Evolutionary conservation across 108 stramenopile genomes (phyloP).

Genomic region (Cyclostephanos invisitatus): DNA sequence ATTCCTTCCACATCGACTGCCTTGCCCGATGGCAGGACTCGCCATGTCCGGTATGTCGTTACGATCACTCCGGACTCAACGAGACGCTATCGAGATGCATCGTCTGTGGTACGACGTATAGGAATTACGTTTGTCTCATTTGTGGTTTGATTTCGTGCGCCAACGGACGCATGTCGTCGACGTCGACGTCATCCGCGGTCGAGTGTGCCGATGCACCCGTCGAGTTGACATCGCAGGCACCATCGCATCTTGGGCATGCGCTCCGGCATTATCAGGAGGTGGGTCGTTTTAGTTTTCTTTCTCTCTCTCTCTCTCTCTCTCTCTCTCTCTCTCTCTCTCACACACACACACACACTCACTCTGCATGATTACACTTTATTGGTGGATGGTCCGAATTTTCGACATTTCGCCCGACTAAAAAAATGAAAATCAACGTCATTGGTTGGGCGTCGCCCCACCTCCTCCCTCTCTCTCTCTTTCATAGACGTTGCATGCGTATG

Average conservation of each 20-base stretch:
- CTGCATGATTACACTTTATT: too few relatives aligned
- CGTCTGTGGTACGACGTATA: conserved; percentile 71
- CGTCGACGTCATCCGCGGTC: too few relatives aligned
- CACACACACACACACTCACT: too few relatives aligned
- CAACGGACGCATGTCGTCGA: conserved; percentile 20
- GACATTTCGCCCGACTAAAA: too few relatives aligned
- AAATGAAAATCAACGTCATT: too few relatives aligned
- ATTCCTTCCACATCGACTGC: conserved; percentile 92
- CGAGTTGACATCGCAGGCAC: conserved; percentile 12
- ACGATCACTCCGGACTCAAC: conserved; percentile 89
- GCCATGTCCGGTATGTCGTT: conserved; percentile 93
- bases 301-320: too few relatives aligned
- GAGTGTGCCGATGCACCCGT: neutral
- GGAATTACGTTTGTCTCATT: conserved; percentile 80
- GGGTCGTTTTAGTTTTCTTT: too few relatives aligned
- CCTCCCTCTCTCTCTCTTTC: too few relatives aligned
- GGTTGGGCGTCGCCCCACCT: too few relatives aligned
- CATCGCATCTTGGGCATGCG: conserved; percentile 65
- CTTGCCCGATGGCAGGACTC: conserved; percentile 82
- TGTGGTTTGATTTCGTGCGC: conserved; percentile 88
- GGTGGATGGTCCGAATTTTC: too few relatives aligned
- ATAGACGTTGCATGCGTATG: conserved; percentile 95
- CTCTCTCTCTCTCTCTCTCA: too few relatives aligned
- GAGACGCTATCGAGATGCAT: conserved; percentile 76
- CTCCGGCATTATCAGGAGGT: conserved; percentile 78